Evolutionary conservation across 1,284 basidiomycete species (phyloP), one percentile per base, ranked within the genome.

Genomic region (Inonotus hispidus): DNA sequence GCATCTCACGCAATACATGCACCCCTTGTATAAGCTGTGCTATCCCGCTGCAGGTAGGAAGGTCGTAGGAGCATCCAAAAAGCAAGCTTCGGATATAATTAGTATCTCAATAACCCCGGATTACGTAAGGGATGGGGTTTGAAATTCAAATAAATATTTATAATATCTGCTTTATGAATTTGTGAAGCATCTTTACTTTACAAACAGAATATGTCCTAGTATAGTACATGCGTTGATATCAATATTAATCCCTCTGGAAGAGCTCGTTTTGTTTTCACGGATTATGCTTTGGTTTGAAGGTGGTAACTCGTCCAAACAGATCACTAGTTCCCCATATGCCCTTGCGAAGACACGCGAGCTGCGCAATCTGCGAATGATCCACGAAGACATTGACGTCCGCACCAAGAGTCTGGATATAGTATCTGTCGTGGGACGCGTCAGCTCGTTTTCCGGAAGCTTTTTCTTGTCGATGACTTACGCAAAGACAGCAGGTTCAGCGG

Each of bases 251-350:
- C 8, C 32, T n/a, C n/a, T n/a, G n/a, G n/a, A 8, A 8, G 32
- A 8, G 8, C 8, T 32, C 32, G 8, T 32, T 8, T 32, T 49
- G 4, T 49, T 52, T 35, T 52, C 50, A 52, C 13, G 27, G 14
- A 35, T 52, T 35, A 35, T 52, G 50, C 29, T 19, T 32, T 35
- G 50, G 50, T 27, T 52, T 70, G 53, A 75, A 75, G 2, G 74
- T 74, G 25, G 75, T 71, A 19, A 75, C 69, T 35, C 70, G 67
- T 32, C 69, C 71, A 66, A 77, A 78, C 56, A 78, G 79, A 55
- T 68, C 72, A 60, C 71, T 75, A 16, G 76, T 78, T 21, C 77
- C 77, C 78, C 77, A 80, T 35, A 79, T 77, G 19, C 78, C 78
- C 41, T 74, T 73, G 55, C 77, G 71, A 56, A 79, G 69, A 65